Evolutionary conservation across 2,329 filamentous ascomycete genomes (phyloP), one percentile per base, ranked within the genome.

Genomic region (Aspergillus floridensis): DNA sequence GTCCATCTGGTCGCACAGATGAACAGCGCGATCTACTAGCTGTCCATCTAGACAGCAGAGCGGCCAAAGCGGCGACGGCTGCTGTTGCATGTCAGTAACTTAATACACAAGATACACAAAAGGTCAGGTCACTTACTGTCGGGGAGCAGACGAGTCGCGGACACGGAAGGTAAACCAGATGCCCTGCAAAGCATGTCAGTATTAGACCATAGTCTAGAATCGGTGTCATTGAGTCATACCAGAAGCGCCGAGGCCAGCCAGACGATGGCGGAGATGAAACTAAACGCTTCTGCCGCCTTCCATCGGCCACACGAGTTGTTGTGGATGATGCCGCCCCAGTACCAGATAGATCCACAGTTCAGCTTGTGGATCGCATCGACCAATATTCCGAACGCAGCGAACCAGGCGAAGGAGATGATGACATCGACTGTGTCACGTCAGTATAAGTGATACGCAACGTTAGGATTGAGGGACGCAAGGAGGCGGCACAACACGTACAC

Each of bases 241-340:
- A 90, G 69, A 21, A 88, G 68, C 16, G 82, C 82, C 50, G 86
- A 89, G 12, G 80, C 83, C 46, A 92, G 82, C 89, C 89, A 92
- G 69, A 87, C 80, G 65, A 90, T 81, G 57, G 88, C 88, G 2
- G 86, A 88, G 57, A 92, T 75, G 76, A 92, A 92, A 52, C 82
- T 78, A 69, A 92, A 92, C 4, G 88, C 88, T 66, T 90, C 83
- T 62, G 85, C 81, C 46, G 90, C 85, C 76, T 89, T 91, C 83
- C 85, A 90, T 66, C 86, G 83, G 59, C 84, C 81, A 74, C 90
- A 93, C n/a, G 73, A 72, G 49, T 82, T 76, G 63, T 79, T 77
- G 50, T 71, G 59, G 19, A 70, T 71, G 59, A 90, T 78, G 54
- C 81, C 80, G 60, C 72, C 70, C 87, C 88, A 90, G 70, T 84